phyloP scores from a whole-genome alignment of 2,329 filamentous ascomycete genomes.

The Boeremia exigua region DNA sequence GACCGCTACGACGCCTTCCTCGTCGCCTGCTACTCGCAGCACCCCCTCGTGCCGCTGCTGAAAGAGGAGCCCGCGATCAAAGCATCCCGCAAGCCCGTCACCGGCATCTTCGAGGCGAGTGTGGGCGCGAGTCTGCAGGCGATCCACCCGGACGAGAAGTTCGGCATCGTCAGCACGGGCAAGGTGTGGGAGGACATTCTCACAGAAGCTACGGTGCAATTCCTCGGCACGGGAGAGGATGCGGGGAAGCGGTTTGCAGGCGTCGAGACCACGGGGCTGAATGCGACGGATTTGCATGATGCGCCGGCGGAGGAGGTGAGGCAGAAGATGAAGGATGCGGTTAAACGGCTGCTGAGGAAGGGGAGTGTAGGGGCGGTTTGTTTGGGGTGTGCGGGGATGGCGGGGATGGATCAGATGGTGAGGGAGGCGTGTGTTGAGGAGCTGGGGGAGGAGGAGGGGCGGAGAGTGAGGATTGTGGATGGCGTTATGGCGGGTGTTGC shows the following conservation, averaged over 20 bases:
- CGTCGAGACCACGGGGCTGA: conserved; percentile 81
- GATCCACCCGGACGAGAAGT: conserved; percentile 60
- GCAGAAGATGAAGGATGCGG: conserved; percentile 71
- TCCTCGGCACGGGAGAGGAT: conserved; percentile 62
- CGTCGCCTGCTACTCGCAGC: conserved; percentile 86
- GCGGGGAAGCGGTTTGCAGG: conserved; percentile 69
- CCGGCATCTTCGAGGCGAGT: conserved; percentile 88
- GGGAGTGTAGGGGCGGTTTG: conserved; percentile 71
- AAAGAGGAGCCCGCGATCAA: conserved; percentile 51
- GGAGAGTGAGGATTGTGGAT: conserved; percentile 74
- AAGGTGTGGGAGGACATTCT: conserved; percentile 81
- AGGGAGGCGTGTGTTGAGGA: conserved; percentile 70
- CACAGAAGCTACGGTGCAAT: conserved; percentile 65
- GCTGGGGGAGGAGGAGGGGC: conserved; percentile 65
- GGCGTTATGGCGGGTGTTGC: conserved; percentile 75
- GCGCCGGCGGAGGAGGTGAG: conserved; percentile 68
- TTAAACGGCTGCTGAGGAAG: conserved; percentile 66
- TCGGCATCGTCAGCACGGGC: conserved; percentile 90
- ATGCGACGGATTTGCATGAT: conserved; percentile 79
- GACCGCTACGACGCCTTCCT: conserved; percentile 74
- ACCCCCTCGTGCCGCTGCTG: conserved; percentile 73
- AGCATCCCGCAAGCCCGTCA: conserved; percentile 61
- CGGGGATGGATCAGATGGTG: conserved; percentile 79
- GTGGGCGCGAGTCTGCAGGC: conserved; percentile 68
- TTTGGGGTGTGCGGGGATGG: conserved; percentile 91